phyloP scores from a whole-genome alignment of 1,139 yeast species.

The Yamadazyma dushanensis region DNA sequence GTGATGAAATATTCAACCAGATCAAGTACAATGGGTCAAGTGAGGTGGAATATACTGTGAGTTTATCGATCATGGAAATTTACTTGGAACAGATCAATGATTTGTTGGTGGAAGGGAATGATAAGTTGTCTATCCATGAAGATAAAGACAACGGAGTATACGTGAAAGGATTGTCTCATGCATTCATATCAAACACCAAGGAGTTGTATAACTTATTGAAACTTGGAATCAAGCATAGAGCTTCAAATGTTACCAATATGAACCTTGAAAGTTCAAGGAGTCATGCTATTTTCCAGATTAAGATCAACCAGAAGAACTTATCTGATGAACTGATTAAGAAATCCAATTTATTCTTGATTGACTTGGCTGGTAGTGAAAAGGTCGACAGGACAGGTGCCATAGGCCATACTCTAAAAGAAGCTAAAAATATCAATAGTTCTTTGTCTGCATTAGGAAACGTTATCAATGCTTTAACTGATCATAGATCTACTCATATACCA shows the following conservation, averaged over 20 bases:
- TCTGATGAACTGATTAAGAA: slow-evolving; percentile 57
- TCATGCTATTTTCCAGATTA: slow-evolving; percentile 75
- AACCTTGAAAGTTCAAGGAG: slow-evolving; percentile 78
- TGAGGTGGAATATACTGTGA: slow-evolving; percentile 66
- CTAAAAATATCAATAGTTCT: slow-evolving; percentile 79
- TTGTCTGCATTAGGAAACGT: slow-evolving; percentile 80
- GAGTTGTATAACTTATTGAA: slow-evolving; percentile 60
- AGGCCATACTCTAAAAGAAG: slow-evolving; percentile 78
- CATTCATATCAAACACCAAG: slow-evolving; percentile 55
- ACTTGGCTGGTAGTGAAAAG: slow-evolving; percentile 88
- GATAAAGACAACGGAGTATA: slow-evolving; percentile 66
- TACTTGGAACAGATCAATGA: slow-evolving; percentile 79
- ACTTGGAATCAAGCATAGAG: slow-evolving; percentile 56
- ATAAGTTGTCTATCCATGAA: slow-evolving; percentile 59
- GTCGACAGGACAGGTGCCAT: slow-evolving; percentile 80
- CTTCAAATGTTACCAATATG: slow-evolving; percentile 68
- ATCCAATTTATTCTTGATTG: slow-evolving; percentile 76
- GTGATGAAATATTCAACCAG: slow-evolving; percentile 61
- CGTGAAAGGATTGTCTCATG: slow-evolving; percentile 66
- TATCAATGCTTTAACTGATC: slow-evolving; percentile 74
- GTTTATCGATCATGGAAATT: slow-evolving; percentile 78
- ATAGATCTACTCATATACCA: slow-evolving; percentile 65
- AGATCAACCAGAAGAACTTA: slow-evolving; percentile 59
- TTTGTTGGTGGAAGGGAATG: slow-evolving; percentile 34
- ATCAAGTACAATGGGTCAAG: slow-evolving; percentile 46